A percentile compares a stretch with the other conserved stretches of the same genome.
phyloP scores from a whole-genome alignment of 2,329 filamentous ascomycete species.

The Nannizzia gypsea region DNA sequence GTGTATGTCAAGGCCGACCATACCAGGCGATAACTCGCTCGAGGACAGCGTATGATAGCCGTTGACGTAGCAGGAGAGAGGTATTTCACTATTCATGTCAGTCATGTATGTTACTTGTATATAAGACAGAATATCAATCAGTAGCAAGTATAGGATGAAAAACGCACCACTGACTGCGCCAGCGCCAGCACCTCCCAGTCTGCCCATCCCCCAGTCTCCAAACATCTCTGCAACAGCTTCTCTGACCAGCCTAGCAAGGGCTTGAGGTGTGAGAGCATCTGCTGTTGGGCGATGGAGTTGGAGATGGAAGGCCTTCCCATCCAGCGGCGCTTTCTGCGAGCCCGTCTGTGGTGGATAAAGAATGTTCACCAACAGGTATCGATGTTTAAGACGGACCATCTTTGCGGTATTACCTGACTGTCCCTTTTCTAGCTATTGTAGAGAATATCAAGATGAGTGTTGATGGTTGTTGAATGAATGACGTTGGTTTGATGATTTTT shows the following conservation, averaged over 20 bases:
- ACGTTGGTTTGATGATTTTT: too few species aligned
- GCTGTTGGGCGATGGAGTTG: slow-evolving; percentile 69
- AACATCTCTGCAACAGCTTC: slow-evolving; percentile 61
- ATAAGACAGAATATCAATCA: background rate
- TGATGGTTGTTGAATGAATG: background rate
- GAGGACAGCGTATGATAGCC: slow-evolving; percentile 73
- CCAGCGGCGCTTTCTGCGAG: slow-evolving; percentile 11
- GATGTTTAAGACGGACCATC: slow-evolving; percentile 95
- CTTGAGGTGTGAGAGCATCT: slow-evolving; percentile 53
- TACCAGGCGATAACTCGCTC: slow-evolving; percentile 71
- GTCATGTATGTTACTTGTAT: too few species aligned
- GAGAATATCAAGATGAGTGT: background rate
- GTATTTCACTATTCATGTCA: slow-evolving; percentile 63
- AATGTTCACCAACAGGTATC: slow-evolving; percentile 90
- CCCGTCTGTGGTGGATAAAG: slow-evolving; percentile 55
- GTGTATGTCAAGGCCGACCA: slow-evolving; percentile 84
- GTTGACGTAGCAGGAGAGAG: slow-evolving; percentile 85
- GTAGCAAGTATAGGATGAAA: background rate
- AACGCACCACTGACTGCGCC: background rate
- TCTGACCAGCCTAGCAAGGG: slow-evolving; percentile 58
- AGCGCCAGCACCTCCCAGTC: slow-evolving; percentile 21
- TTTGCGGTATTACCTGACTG: background rate
- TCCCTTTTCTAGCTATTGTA: background rate
- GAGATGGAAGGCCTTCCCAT: slow-evolving; percentile 42
- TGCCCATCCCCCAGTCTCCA: slow-evolving; percentile 68